These are phyloP conservation scores for Aspergillus coremiiformis DNA, from an alignment of 495 filamentous ascomycete genomes.

Conservation along the genomic window DNA sequence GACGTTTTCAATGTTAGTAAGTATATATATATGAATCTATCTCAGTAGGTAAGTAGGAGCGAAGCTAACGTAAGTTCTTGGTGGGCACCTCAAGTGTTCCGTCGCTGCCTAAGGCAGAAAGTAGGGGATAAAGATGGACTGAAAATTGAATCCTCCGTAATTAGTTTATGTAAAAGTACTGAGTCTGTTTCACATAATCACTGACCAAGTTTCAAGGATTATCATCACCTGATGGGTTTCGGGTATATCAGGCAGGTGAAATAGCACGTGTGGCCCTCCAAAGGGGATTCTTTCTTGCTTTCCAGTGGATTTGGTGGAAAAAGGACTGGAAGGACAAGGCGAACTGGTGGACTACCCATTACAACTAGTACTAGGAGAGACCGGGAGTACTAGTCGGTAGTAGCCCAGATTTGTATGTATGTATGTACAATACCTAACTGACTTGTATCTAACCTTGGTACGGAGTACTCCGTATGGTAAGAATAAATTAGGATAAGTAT, in stretches of 20 bases:
- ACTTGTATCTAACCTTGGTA: not conserved
- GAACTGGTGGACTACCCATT: too few species aligned
- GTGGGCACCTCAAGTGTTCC: not conserved
- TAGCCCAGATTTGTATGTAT: too few species aligned
- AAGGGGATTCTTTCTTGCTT: not conserved
- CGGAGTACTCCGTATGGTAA: not conserved
- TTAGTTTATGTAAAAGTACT: too few species aligned
- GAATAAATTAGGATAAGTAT: constrained; percentile 6
- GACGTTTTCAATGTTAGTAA: too few species aligned
- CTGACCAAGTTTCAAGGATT: not conserved
- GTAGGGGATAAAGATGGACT: not conserved
- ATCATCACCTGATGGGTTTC: not conserved
- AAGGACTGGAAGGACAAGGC: too few species aligned
- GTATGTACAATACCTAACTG: too few species aligned
- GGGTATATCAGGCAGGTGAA: not conserved
- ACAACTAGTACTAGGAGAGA: too few species aligned
- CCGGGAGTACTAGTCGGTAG: too few species aligned
- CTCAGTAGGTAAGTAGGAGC: not conserved
- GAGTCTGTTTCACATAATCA: not conserved
- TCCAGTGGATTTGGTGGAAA: too few species aligned
- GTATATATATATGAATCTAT: not conserved
- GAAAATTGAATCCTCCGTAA: too few species aligned
- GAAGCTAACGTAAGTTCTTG: not conserved
- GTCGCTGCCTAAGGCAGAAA: not conserved
- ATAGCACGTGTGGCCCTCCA: not conserved